Conservation (phyloP, 2,329 filamentous ascomycete species). For the Colletotrichum filicis region DNA sequence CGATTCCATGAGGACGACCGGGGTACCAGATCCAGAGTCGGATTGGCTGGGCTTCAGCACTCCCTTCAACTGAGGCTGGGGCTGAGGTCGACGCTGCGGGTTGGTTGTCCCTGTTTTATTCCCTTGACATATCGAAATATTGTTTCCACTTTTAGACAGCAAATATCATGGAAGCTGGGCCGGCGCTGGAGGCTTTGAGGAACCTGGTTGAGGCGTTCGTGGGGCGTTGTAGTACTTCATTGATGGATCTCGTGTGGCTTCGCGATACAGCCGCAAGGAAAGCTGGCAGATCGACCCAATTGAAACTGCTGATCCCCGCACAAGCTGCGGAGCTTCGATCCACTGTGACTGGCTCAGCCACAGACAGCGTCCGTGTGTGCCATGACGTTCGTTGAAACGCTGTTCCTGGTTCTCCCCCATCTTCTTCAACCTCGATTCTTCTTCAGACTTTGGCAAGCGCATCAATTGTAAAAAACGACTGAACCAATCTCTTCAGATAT, state of each 20-base stretch:
- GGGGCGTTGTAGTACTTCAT: conserved; percentile 24
- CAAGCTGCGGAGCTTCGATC: conserved; percentile 16
- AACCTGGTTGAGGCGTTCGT: conserved; percentile 24
- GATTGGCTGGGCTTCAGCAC: conserved; percentile 42
- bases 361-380: conserved; percentile 18
- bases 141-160: neutral
- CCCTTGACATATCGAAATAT: neutral
- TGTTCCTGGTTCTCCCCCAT: neutral
- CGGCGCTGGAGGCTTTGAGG: conserved; percentile 17
- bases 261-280: conserved; percentile 25
- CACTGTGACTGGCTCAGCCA: conserved; percentile 31
- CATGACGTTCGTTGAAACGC: conserved; percentile 32
- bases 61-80: conserved; percentile 29
- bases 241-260: conserved; percentile 31
- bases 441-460: neutral
- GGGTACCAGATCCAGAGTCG: conserved; percentile 45
- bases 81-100: conserved; percentile 2
- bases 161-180: neutral
- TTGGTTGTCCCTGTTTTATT: neutral
- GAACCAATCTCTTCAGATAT: too few species aligned
- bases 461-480: neutral
- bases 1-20: conserved; percentile 38
- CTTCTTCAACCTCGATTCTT: neutral
- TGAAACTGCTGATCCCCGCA: conserved; percentile 31
- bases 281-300: conserved; percentile 22